Evolutionary conservation across 208 protist genomes (phyloP).

Genomic region (Endotrypanum monterogeii): DNA sequence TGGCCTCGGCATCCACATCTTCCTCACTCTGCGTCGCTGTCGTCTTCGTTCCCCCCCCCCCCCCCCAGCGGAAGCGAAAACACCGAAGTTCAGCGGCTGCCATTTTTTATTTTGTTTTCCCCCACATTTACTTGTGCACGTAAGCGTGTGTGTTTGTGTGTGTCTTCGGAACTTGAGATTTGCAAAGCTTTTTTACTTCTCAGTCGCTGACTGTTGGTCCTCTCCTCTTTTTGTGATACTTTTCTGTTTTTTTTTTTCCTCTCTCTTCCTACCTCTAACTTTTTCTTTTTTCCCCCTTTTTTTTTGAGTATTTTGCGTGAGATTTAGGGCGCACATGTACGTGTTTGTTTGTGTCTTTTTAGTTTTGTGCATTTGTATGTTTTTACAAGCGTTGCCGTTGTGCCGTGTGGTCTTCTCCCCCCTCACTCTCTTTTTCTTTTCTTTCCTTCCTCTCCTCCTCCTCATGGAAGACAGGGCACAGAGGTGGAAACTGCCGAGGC

Average conservation of each 20-base stretch:
- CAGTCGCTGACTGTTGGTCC: neutral
- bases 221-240: conserved; percentile 28
- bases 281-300: neutral
- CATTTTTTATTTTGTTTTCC: neutral
- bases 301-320: too few relatives aligned
- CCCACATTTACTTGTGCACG: neutral
- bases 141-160: neutral
- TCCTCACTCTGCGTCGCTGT: neutral
- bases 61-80: too few relatives aligned
- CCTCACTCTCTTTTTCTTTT: neutral
- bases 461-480: too few relatives aligned
- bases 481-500: too few relatives aligned
- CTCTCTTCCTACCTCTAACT: neutral
- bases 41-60: too few relatives aligned
- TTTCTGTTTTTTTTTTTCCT: conserved; percentile 1
- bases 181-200: neutral
- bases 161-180: conserved; percentile 6
- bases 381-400: neutral
- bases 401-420: neutral
- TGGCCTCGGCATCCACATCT: neutral
- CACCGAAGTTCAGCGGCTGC: neutral
- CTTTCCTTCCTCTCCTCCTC: neutral
- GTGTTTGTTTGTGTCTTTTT: neutral
- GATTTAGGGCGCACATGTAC: too few relatives aligned
- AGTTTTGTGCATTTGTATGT: neutral